phyloP scores from a whole-genome alignment of 2,329 filamentous ascomycete species.

The Diaporthe longicolla region DNA sequence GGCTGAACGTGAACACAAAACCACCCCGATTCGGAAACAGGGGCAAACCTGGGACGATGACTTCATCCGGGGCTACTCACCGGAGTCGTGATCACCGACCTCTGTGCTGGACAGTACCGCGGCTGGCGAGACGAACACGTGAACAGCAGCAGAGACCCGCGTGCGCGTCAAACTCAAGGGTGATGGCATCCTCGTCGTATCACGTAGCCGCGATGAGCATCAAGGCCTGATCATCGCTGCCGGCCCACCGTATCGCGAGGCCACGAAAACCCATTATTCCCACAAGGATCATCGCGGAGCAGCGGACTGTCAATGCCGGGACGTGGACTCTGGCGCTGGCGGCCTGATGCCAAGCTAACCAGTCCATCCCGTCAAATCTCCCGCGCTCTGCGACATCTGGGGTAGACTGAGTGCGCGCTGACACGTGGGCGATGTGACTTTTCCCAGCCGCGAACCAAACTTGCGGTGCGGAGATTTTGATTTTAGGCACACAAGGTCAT shows the following conservation, averaged over 20 bases:
- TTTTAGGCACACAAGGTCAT: neutral
- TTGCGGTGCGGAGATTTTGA: constrained; percentile 11
- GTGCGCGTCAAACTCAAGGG: neutral
- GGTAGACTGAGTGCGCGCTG: neutral
- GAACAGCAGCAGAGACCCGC: neutral
- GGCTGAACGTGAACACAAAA: constrained; percentile 12
- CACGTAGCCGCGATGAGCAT: neutral
- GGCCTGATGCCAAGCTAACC: constrained; percentile 13
- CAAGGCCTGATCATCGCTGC: neutral
- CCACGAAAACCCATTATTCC: neutral
- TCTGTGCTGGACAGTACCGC: neutral
- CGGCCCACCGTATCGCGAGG: neutral
- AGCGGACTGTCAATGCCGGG: neutral
- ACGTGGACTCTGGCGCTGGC: neutral
- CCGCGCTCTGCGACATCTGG: constrained; percentile 15
- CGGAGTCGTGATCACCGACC: neutral
- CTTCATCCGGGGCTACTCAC: constrained; percentile 21
- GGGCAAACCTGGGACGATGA: constrained; percentile 32
- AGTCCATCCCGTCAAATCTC: constrained; percentile 1
- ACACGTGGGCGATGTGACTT: constrained; percentile 22
- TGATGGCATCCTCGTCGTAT: neutral
- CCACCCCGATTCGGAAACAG: constrained; percentile 11
- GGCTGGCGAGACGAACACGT: neutral
- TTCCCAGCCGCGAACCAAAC: constrained; percentile 8
- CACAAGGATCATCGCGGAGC: neutral